Percentiles rank a stretch among this genome's conserved stretches.
Conservation (phyloP, 2,329 filamentous ascomycete genomes). For the Neonectria sp. region DNA sequence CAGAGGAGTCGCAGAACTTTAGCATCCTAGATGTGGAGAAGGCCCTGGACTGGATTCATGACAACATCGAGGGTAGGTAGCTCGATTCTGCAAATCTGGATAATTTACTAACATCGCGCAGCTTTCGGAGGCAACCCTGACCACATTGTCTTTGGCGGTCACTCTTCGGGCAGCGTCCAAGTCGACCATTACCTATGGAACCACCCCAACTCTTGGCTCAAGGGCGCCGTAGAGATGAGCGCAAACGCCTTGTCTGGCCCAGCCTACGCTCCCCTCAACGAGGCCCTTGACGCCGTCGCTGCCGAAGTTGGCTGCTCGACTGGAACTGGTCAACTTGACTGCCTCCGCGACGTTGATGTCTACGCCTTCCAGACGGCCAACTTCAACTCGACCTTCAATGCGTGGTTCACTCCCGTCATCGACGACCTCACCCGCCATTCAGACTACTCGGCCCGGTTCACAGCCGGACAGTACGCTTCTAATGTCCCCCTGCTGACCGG, state of each 20-base stretch:
- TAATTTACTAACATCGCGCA: slow-evolving; percentile 20
- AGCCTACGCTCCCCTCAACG: slow-evolving; percentile 54
- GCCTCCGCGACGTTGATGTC: slow-evolving; percentile 51
- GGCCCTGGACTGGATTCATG: slow-evolving; percentile 45
- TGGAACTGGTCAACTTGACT: slow-evolving; percentile 53
- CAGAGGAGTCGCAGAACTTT: slow-evolving; percentile 44
- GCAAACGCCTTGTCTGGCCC: slow-evolving; percentile 59
- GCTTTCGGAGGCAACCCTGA: slow-evolving; percentile 62
- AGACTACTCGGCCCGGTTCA: slow-evolving; percentile 47
- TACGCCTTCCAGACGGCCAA: slow-evolving; percentile 41
- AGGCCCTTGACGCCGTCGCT: slow-evolving; percentile 55
- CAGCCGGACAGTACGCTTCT: slow-evolving; percentile 46
- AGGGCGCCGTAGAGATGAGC: slow-evolving; percentile 58
- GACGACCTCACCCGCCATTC: slow-evolving; percentile 53
- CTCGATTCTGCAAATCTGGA: neutral
- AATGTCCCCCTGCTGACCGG: slow-evolving; percentile 55
- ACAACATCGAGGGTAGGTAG: slow-evolving; percentile 41
- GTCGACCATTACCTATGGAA: slow-evolving; percentile 61
- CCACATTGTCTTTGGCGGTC: slow-evolving; percentile 61
- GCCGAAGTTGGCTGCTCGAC: slow-evolving; percentile 54
- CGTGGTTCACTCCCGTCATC: slow-evolving; percentile 59
- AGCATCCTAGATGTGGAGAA: slow-evolving; percentile 46
- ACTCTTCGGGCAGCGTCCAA: slow-evolving; percentile 55
- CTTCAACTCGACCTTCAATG: slow-evolving; percentile 53
- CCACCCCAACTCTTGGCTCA: slow-evolving; percentile 55